Evolutionary conservation across 2,329 filamentous ascomycete genomes (phyloP), one percentile per base, ranked within the genome.

Genomic region (Achaetomium macrosporum): DNA sequence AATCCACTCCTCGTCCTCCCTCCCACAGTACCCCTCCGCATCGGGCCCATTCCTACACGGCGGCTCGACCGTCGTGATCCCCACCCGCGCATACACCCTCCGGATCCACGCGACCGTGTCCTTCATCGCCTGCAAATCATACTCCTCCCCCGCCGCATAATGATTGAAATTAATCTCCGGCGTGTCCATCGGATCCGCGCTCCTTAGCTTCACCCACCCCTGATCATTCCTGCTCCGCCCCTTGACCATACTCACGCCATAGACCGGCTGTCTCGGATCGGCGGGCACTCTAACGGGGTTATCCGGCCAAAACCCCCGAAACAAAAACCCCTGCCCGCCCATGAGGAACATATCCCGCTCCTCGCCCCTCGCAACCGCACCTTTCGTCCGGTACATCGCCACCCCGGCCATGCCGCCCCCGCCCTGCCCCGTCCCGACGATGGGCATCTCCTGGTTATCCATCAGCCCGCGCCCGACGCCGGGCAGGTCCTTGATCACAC

Each of bases 101-200:
- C 59, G 50, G 15, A 55, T 53, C 56, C 56, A 60, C 15, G 55
- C 55, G 10, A 59, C 54, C 6, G 54, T 49, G 37, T 62, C 56
- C 42, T 57, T 40, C 47, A 62, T 53, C 30, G 63, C 57, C 33
- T 53, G 56, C 39, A 65, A 55, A 41, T 61, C 59, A 36, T 46
- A 42, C 45, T 55, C 57, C 15, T 44, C 57, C 1, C 40, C 53
- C 0, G 13, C 41, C 3, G 76, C 52, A 45, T 53, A 61, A 17
- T 55, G 78, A 60, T 78, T 78, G 69, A 83, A 82, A 62, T 76
- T 73, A 61, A 84, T 83, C n/a, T 76, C 65, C 0, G 84, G 84
- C 13, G 76, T 73, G 42, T 85, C 83, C 1, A 76, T 75, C 0
- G 84, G 82, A 60, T 86, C 75, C 0, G 75, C 69, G 0, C 81